These are phyloP conservation scores for Cadophora sp. DNA, from an alignment of 2,329 filamentous ascomycete genomes.

Conservation along the genomic window DNA sequence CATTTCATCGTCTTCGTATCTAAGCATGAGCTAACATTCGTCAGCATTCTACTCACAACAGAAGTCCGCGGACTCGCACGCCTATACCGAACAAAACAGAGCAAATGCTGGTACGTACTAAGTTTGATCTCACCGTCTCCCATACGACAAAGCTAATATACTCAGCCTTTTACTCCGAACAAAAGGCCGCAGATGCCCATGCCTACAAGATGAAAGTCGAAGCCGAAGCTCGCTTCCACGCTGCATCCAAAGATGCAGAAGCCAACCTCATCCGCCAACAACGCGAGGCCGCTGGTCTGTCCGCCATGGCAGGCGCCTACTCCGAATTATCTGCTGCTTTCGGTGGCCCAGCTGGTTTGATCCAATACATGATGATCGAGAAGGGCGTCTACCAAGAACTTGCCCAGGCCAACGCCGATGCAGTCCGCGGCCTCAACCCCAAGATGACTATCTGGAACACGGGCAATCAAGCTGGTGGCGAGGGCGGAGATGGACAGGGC, in stretches of 20 bases:
- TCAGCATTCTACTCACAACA: constrained; percentile 46
- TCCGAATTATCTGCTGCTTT: constrained; percentile 73
- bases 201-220: constrained; percentile 53
- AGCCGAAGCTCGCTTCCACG: constrained; percentile 49
- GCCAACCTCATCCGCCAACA: constrained; percentile 65
- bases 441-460: constrained; percentile 95
- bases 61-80: constrained; percentile 5
- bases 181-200: constrained; percentile 59
- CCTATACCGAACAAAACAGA: constrained; percentile 4
- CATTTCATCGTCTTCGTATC: background rate
- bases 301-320: constrained; percentile 83
- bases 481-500: constrained; percentile 54
- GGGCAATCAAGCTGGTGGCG: constrained; percentile 53
- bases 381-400: constrained; percentile 79
- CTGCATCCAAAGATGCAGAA: constrained; percentile 57
- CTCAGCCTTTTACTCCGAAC: constrained; percentile 50
- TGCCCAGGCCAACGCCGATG: constrained; percentile 77
- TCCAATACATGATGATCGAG: constrained; percentile 90
- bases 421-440: constrained; percentile 78
- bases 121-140: background rate
- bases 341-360: constrained; percentile 77
- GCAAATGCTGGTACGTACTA: constrained; percentile 4
- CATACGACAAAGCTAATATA: background rate
- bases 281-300: constrained; percentile 78
- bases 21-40: background rate